Conservation (phyloP, 345 rosid species). For the Eutrema japonicum region DNA sequence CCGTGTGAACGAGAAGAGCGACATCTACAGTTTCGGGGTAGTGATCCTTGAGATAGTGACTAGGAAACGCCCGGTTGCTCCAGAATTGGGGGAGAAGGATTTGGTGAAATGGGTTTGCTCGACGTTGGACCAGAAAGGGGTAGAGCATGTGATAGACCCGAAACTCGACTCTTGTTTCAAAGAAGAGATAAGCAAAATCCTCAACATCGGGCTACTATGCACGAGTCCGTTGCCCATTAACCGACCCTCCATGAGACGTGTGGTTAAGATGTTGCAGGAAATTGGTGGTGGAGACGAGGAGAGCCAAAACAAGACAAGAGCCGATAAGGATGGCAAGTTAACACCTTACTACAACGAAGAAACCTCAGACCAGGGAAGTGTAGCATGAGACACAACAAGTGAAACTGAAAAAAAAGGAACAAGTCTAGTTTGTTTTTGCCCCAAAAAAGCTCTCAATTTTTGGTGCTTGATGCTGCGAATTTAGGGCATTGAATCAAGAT, state of each 20-base stretch:
- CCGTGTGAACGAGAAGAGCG: constrained; percentile 98
- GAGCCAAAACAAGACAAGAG: constrained; percentile 34
- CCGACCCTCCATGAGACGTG: constrained; percentile 97
- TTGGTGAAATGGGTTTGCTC: constrained; percentile 93
- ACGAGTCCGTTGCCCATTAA: constrained; percentile 88
- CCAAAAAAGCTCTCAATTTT: constrained; percentile 34
- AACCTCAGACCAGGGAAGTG: constrained; percentile 78
- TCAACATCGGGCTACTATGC: constrained; percentile 85
- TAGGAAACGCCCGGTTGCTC: constrained; percentile 75
- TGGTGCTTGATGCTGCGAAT: constrained; percentile 40
- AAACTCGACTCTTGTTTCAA: constrained; percentile 79
- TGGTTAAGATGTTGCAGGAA: constrained; percentile 89
- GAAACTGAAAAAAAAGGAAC: not conserved
- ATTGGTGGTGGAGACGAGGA: constrained; percentile 53
- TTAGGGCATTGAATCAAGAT: constrained; percentile 37
- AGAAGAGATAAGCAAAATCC: constrained; percentile 84
- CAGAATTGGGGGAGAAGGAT: constrained; percentile 91
- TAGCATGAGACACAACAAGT: constrained; percentile 51
- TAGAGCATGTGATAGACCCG: constrained; percentile 78
- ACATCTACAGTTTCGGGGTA: constrained; percentile 96
- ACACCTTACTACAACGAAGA: constrained; percentile 91
- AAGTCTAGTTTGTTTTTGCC: constrained; percentile 11
- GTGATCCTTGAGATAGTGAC: constrained; percentile 92
- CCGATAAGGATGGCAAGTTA: constrained; percentile 70
- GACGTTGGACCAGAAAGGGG: constrained; percentile 75